Evolutionary conservation across 73 alveolate genomes (phyloP).

Genomic region (Chromera velia): DNA sequence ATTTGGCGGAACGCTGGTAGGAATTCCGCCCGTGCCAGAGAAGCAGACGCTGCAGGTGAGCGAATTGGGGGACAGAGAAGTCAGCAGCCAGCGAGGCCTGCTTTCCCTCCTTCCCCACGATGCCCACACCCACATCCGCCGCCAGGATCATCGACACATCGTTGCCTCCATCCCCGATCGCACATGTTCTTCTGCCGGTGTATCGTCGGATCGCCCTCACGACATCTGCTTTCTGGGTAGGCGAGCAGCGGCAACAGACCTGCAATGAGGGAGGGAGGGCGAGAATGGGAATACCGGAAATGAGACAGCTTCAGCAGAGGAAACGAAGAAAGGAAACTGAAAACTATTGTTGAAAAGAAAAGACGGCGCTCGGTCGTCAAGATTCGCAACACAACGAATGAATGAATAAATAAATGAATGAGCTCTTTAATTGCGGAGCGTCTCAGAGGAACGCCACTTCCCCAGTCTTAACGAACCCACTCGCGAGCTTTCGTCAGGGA

Average conservation of each 20-base stretch:
- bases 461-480: too few species aligned
- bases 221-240: slow-evolving; percentile 60
- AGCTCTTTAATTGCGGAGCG: too few species aligned
- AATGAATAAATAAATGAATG: too few species aligned
- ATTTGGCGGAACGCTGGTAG: slow-evolving; percentile 79
- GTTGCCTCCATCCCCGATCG: slow-evolving; percentile 66
- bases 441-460: too few species aligned
- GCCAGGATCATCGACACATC: slow-evolving; percentile 56
- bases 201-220: slow-evolving; percentile 48
- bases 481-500: too few species aligned
- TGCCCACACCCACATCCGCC: slow-evolving; percentile 58
- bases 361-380: too few species aligned
- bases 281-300: too few species aligned
- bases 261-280: too few species aligned
- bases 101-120: slow-evolving; percentile 83
- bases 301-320: too few species aligned
- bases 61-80: slow-evolving; percentile 80
- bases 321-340: too few species aligned
- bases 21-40: slow-evolving; percentile 92
- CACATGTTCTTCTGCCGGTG: slow-evolving; percentile 46
- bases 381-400: too few species aligned
- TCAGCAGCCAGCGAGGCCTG: slow-evolving; percentile 95
- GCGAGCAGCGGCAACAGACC: slow-evolving; percentile 60
- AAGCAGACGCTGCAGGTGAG: slow-evolving; percentile 61
- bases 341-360: too few species aligned